Evolutionary conservation across 352 stramenopile species (phyloP).

Genomic region (Pythium biforme): DNA sequence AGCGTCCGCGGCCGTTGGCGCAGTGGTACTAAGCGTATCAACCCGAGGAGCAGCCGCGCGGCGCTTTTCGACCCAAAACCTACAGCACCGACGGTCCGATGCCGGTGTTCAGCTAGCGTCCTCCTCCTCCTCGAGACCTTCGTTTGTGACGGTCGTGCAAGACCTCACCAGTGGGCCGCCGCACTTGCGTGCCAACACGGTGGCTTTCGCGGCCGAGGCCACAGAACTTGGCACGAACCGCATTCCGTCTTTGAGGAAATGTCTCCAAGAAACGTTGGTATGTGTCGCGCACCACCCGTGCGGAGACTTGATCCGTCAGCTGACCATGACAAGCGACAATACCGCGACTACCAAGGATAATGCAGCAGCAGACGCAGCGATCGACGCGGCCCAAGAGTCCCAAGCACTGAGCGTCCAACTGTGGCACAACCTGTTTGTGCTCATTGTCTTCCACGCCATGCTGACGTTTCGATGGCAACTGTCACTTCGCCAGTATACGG

Average conservation of each 20-base stretch:
- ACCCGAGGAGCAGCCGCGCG: conserved; percentile 8
- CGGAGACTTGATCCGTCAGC: conserved; percentile 17
- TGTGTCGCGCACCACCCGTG: conserved; percentile 36
- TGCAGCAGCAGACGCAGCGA: conserved; percentile 4
- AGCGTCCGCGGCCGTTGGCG: not conserved
- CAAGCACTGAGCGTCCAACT: not conserved
- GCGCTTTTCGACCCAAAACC: conserved; percentile 17
- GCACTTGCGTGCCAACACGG: conserved; percentile 20
- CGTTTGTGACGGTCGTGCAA: conserved; percentile 3
- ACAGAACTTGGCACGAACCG: conserved; percentile 7
- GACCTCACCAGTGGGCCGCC: not conserved
- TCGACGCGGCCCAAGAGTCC: not conserved
- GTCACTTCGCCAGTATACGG: conserved; percentile 10
- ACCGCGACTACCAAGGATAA: not conserved
- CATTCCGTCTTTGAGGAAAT: conserved; percentile 36
- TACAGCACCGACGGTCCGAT: conserved; percentile 15
- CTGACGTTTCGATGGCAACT: conserved; percentile 30
- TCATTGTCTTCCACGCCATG: conserved; percentile 45
- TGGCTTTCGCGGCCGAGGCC: conserved; percentile 6
- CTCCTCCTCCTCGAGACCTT: not conserved
- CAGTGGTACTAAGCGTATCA: not conserved
- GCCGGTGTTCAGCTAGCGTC: not conserved
- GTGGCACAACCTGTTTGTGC: conserved; percentile 35
- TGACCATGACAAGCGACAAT: not conserved
- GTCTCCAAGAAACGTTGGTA: conserved; percentile 40